Evolutionary conservation across 2,329 filamentous ascomycete species (phyloP).

Genomic region (Diplocarpon mali): DNA sequence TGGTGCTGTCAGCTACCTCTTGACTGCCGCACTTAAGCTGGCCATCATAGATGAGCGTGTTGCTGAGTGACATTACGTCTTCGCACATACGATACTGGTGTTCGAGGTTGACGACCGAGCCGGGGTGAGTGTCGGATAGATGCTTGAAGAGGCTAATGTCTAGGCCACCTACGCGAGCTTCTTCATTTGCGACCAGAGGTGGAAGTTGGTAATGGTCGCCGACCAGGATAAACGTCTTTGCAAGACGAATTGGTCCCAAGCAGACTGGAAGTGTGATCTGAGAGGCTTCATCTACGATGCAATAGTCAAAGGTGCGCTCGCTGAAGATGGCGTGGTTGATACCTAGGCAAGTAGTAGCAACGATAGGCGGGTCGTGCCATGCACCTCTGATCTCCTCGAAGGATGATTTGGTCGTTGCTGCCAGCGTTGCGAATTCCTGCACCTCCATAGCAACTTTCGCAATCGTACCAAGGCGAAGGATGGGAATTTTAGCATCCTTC

Average conservation of each 20-base stretch:
- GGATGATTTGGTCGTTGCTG: slow-evolving; percentile 58
- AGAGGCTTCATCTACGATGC: slow-evolving; percentile 95
- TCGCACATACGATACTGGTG: slow-evolving; percentile 98
- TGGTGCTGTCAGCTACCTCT: slow-evolving; percentile 55
- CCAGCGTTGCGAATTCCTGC: slow-evolving; percentile 71
- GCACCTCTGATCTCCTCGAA: slow-evolving; percentile 76
- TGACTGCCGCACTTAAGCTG: slow-evolving; percentile 80
- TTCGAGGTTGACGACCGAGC: slow-evolving; percentile 80
- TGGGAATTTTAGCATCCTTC: slow-evolving; percentile 61
- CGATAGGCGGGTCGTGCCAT: slow-evolving; percentile 79
- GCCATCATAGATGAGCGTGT: slow-evolving; percentile 86
- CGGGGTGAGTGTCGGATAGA: slow-evolving; percentile 77
- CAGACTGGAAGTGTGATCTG: slow-evolving; percentile 96
- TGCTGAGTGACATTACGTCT: slow-evolving; percentile 90
- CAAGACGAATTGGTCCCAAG: slow-evolving; percentile 85
- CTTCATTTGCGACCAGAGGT: slow-evolving; percentile 84
- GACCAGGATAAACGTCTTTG: slow-evolving; percentile 84
- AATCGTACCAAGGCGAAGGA: slow-evolving; percentile 74
- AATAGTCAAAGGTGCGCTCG: slow-evolving; percentile 89
- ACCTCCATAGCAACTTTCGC: slow-evolving; percentile 86
- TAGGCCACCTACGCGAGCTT: slow-evolving; percentile 73
- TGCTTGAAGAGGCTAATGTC: slow-evolving; percentile 92
- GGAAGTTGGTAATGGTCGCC: slow-evolving; percentile 95
- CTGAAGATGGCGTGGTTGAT: slow-evolving; percentile 84
- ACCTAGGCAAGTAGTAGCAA: slow-evolving; percentile 89